Base-by-base conservation (phyloP, 139 green algal genomes). In the Chloropicon primus region DNA sequence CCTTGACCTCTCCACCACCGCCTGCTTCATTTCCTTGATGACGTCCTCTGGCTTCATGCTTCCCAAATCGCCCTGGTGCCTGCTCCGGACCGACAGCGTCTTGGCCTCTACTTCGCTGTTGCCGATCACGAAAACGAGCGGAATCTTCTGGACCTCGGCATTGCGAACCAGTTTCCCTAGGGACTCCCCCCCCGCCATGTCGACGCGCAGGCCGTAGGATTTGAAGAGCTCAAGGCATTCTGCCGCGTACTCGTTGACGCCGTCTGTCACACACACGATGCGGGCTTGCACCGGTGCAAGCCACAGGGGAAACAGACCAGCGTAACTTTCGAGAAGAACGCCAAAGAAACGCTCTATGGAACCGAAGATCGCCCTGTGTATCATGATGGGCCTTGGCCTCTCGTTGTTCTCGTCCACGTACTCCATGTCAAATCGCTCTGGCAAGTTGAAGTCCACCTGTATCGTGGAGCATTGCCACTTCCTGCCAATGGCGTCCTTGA, bases 401-500 rank as follows among this genome's bases (percentile, higher is more conserved):
- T 41, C 72, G 73, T 86, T 85, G 28, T 91, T 78, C 2, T 81
- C 80, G 78, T 93, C 90, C 24, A 90, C 85, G 83, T 98, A 99
- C 25, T 84, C 75, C 88, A 98, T 91, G 72, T 94, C 87, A 80
- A 97, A 98, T 22, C 92, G 62, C 79, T 97, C 84, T 3, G 95
- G 95, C 81, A 99, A 88, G 83, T 99, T 99, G 87, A 97, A 99
- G 86, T 99, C 95, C 22, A 99, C 87, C 90, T 87, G 83, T 27
- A 99, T 91, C 26, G 95, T 99, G 78, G 91, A 96, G 89, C 95
- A 99, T 86, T 99, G 95, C 93, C 95, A 99, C 83, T 96, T 94
- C 71, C 95, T 90, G 22, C 95, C 94, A 41, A 96, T 90, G 28
- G 91, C 90, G 79, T 87, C 84, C 72, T 80, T 83, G 79, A 96